Conservation (phyloP, 2,329 filamentous ascomycete species). For the Aureobasidium melanogenum region DNA sequence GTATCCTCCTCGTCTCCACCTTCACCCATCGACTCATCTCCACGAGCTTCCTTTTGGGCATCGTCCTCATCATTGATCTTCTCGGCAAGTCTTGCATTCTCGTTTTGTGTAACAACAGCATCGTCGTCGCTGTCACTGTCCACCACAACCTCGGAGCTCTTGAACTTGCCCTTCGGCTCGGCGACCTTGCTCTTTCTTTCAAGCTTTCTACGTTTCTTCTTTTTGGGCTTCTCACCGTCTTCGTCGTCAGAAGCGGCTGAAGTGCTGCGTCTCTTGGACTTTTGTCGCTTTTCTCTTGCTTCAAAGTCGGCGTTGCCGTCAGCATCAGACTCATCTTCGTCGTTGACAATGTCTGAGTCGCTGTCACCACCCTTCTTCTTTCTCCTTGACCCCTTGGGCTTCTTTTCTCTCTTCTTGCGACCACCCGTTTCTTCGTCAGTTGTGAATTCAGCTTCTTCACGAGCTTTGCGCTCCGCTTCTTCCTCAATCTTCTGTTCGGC, state of each 20-base stretch:
- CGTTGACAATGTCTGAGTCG: constrained; percentile 23
- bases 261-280: constrained; percentile 23
- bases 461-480: constrained; percentile 50
- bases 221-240: constrained; percentile 52
- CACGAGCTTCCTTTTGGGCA: constrained; percentile 21
- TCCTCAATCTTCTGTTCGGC: constrained; percentile 65
- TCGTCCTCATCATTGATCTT: constrained; percentile 21
- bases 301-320: constrained; percentile 36
- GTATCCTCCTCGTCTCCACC: constrained; percentile 15
- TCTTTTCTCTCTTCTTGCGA: constrained; percentile 70
- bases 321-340: constrained; percentile 37
- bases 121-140: constrained; percentile 59
- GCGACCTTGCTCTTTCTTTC: constrained; percentile 42
- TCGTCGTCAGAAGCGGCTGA: constrained; percentile 33
- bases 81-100: constrained; percentile 15
- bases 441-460: constrained; percentile 63
- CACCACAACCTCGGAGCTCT: constrained; percentile 75
- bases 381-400: constrained; percentile 30
- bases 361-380: constrained; percentile 50
- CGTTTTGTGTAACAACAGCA: constrained; percentile 19
- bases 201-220: constrained; percentile 52
- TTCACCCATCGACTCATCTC: constrained; percentile 10
- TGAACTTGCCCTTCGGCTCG: constrained; percentile 55
- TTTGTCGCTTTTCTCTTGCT: constrained; percentile 22
- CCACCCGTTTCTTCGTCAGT: constrained; percentile 77